Evolutionary conservation across 768 basidiomycete genomes (phyloP), one percentile per base, ranked within the genome.

Genomic region (Polyporus arcularius): DNA sequence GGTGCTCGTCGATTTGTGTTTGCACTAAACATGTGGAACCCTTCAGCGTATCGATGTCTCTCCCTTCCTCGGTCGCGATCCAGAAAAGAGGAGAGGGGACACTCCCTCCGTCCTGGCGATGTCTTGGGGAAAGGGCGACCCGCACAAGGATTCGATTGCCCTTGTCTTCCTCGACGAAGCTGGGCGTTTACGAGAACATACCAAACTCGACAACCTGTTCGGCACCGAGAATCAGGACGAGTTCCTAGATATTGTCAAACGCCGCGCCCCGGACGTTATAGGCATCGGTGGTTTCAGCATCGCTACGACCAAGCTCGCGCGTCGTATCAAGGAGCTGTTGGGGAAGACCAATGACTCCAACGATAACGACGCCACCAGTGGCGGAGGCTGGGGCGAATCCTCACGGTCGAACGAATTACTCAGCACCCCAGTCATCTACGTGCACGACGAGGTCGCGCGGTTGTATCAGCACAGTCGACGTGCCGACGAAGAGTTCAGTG

Each of bases 51-150:
- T 94, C 66, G 89, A 96, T 70, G 85, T 90, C 9, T 89, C 89
- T 6, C 92, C 96, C 1, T 95, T 84, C 67, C 71, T 75, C 28
- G 83, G 83, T 4, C 35, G 35, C 35, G 35, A 35, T 35, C 74
- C 79, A 0, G 81, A 82, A 7, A 85, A 90, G 76, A 86, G 84
- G 57, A 75, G 80, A 54, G 94, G 92, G 12, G 85, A 92, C 69
- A 78, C 83, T 42, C 74, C 95, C 50, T 81, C 88, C 21, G 94
- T 98, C 21, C 81, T 99, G 43, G 92, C 96, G 3, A 74, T 96
- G 58, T 96, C 96, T 7, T 95, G 94, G 88, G 97, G 97, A 40
- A 89, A 92, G 75, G 97, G 97, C 40, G 95, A 97, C 67, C 92
- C 94, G 41, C 87, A 89, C 68, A 91, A 90, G 68, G 96, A 99